Evolutionary conservation across 106 monocot genomes (phyloP).

Genomic region (Xerophyta viscosa): DNA sequence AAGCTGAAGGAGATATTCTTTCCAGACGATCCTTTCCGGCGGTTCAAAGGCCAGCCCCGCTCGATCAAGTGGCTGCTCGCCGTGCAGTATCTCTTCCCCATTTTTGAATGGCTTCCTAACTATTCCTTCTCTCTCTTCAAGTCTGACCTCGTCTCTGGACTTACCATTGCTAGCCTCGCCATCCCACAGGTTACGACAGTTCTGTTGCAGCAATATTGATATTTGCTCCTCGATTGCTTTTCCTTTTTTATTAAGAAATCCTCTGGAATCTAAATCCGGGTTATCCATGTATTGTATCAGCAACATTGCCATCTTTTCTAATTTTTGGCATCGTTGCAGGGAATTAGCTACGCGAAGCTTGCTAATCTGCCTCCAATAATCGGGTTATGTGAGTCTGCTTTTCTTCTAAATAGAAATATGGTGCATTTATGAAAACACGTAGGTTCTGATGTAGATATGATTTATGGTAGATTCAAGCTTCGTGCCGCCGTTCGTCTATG

Average conservation of each 20-base stretch:
- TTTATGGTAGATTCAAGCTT: conserved; percentile 70
- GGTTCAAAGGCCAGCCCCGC: conserved; percentile 44
- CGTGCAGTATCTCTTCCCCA: conserved; percentile 61
- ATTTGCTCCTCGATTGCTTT: too few species aligned
- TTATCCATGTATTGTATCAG: too few species aligned
- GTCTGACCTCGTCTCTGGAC: conserved; percentile 75
- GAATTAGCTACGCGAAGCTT: conserved; percentile 89
- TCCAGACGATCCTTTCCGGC: conserved; percentile 76
- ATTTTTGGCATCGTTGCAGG: conserved; percentile 56
- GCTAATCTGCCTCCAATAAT: conserved; percentile 83
- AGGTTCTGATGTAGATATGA: too few species aligned
- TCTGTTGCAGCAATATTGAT: too few species aligned
- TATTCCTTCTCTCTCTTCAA: conserved; percentile 70
- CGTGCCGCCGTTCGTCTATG: conserved; percentile 80
- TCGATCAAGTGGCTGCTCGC: conserved; percentile 36
- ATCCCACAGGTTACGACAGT: conserved; percentile 73
- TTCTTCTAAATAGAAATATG: too few species aligned
- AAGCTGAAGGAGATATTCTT: conserved; percentile 89
- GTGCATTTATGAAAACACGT: too few species aligned
- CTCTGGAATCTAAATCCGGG: too few species aligned
- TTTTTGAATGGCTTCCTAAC: conserved; percentile 54
- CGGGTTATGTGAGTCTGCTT: conserved; percentile 89
- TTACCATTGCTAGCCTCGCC: conserved; percentile 93
- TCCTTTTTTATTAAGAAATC: too few species aligned
- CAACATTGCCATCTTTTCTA: too few species aligned